These are phyloP conservation scores for Penicillium angulare DNA, from an alignment of 495 filamentous ascomycete genomes.

Conservation along the genomic window DNA sequence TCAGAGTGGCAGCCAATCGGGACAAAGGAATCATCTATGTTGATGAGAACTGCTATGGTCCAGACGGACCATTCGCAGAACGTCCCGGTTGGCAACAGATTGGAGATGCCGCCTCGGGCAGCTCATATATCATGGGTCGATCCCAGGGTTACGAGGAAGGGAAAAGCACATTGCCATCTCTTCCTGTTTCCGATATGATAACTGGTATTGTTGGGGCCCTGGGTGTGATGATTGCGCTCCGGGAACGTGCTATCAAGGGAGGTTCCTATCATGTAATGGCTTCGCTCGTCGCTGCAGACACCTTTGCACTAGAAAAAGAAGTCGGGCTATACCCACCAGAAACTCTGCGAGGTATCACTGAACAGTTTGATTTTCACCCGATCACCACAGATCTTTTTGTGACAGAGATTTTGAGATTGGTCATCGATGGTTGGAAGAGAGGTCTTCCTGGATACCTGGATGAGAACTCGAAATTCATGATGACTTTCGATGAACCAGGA, in stretches of 20 bases:
- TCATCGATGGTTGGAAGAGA: constrained; percentile 31
- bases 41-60: constrained; percentile 63
- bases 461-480: constrained; percentile 25
- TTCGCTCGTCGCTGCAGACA: constrained; percentile 12
- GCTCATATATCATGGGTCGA: constrained; percentile 20
- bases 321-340: constrained; percentile 6
- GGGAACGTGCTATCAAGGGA: constrained; percentile 22
- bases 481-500: constrained; percentile 16
- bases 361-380: neutral
- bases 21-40: constrained; percentile 62
- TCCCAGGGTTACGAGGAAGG: constrained; percentile 62
- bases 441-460: constrained; percentile 22
- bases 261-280: constrained; percentile 27
- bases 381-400: constrained; percentile 23
- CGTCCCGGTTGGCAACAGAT: constrained; percentile 50
- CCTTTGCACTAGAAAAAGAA: constrained; percentile 2
- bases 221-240: constrained; percentile 48
- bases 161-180: constrained; percentile 61
- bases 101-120: constrained; percentile 35
- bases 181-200: constrained; percentile 70
- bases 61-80: constrained; percentile 30
- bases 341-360: neutral
- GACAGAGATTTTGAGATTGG: constrained; percentile 25
- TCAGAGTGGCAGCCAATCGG: constrained; percentile 41
- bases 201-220: constrained; percentile 57